Base-by-base conservation (phyloP, 768 basidiomycete genomes). In the Naganishia friedmannii region DNA sequence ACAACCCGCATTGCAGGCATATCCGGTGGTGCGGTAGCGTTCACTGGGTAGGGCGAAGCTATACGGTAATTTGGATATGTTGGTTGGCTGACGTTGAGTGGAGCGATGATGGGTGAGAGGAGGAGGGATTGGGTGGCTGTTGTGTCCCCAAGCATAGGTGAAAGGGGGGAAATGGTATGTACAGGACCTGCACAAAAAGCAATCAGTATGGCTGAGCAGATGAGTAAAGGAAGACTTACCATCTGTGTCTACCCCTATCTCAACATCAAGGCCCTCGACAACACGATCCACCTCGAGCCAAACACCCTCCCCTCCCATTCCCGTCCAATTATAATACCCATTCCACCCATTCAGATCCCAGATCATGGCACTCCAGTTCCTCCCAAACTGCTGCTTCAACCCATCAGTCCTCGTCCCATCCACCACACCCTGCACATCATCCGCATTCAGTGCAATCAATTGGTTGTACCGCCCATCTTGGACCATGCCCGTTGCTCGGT, bases 31-130 rank as follows among this genome's bases (percentile, higher is more conserved):
- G 72, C 23, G 34, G 66, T 54, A 13, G 78, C 60, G 68, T 74
- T 69, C 12, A 76, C 53, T 1, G 73, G 66, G 46, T 42, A 46
- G 3, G 73, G 67, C 17, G 71, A 70, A 12, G 79, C 78, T 10
- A 82, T 75, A 19, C 78, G 79, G 73, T 82, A 82, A 66, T 79
- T 79, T 13, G 81, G 81, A 57, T 81, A 82, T 1, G 79, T 58
- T 0, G 79, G 80, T 10, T 28, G 37, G 29, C 51, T 42, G 17
- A 71, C 68, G 9, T 73, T 68, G 7, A 60, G 42, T 1, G 71
- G 19, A 19, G 67, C 67, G 23, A 81, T 71, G 3, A 77, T 46
- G 0, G 78, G 78, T 0, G 80, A 78, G 66, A 80, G 77, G 45
- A 82, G 53, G 23, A 82, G 74, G 0, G 74, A 73, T 42, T 75